phyloP scores from a whole-genome alignment of 2,329 filamentous ascomycete genomes.

The Pseudogymnoascus sp. region DNA sequence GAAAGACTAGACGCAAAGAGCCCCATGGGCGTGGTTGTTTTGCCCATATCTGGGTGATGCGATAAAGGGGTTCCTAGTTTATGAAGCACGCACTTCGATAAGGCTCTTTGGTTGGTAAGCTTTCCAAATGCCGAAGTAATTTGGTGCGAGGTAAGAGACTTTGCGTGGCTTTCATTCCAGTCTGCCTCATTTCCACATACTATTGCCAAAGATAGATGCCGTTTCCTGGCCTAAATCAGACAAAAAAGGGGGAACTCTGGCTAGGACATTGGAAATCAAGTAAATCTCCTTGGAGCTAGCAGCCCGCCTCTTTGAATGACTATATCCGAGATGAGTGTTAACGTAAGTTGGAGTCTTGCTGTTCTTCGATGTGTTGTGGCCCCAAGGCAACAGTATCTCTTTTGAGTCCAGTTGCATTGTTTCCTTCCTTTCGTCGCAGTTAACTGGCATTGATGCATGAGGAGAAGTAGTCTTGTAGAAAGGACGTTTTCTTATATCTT shows the following conservation, averaged over 20 bases:
- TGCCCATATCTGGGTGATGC: neutral
- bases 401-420: neutral
- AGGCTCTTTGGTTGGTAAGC: neutral
- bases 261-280: neutral
- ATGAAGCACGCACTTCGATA: neutral
- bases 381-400: neutral
- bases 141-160: neutral
- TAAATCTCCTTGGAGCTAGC: neutral
- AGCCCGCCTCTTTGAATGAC: neutral
- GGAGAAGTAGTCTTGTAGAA: neutral
- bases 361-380: neutral
- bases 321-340: neutral
- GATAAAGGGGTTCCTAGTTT: neutral
- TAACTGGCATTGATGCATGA: neutral
- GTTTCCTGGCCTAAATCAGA: neutral
- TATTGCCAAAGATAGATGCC: neutral
- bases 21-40: neutral
- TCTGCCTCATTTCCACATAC: neutral
- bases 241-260: neutral
- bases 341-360: neutral
- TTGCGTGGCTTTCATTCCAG: neutral
- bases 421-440: neutral
- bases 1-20: constrained; percentile 1
- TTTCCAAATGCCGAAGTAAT: neutral
- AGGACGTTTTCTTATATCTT: neutral